A percentile compares a stretch with the other conserved stretches of the same genome.
phyloP scores from a whole-genome alignment of 2,329 filamentous ascomycete species.

The Chaetomiaceae sp. region DNA sequence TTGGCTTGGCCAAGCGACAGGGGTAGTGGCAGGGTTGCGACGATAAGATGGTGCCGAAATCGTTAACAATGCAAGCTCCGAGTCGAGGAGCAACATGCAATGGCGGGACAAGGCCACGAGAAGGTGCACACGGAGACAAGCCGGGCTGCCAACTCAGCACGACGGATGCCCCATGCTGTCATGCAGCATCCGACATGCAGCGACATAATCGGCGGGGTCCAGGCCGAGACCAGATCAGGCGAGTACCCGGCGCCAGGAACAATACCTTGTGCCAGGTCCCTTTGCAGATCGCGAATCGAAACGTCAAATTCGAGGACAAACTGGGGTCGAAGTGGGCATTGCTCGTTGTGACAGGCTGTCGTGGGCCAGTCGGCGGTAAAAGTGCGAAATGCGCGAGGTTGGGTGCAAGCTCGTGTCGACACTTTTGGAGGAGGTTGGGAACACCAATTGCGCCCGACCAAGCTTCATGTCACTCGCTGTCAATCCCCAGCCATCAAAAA shows the following conservation, averaged over 20 bases:
- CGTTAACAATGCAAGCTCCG: constrained; percentile 11
- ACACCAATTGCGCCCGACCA: constrained; percentile 23
- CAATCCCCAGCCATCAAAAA: constrained; percentile 25
- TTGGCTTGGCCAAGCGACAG: constrained; percentile 3
- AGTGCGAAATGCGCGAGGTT: constrained; percentile 25
- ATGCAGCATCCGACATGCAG: constrained; percentile 9
- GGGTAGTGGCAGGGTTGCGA: constrained; percentile 4
- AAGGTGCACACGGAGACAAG: neutral
- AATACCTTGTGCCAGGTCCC: neutral
- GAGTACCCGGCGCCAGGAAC: constrained; percentile 5
- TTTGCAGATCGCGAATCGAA: neutral
- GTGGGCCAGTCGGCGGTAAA: constrained; percentile 5
- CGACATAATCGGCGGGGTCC: neutral
- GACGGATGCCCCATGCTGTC: neutral
- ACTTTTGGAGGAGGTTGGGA: constrained; percentile 26
- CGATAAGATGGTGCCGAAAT: constrained; percentile 25
- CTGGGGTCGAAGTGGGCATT: constrained; percentile 7
- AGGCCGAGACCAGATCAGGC: neutral
- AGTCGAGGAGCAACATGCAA: neutral
- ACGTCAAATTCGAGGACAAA: neutral
- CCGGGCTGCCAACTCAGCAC: constrained; percentile 22
- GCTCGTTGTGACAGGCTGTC: constrained; percentile 4
- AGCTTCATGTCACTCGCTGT: constrained; percentile 16
- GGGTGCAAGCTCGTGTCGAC: constrained; percentile 16
- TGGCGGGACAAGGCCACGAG: constrained; percentile 20